Evolutionary conservation across 352 stramenopile genomes (phyloP).

Genomic region (Phytophthora uliginosa): DNA sequence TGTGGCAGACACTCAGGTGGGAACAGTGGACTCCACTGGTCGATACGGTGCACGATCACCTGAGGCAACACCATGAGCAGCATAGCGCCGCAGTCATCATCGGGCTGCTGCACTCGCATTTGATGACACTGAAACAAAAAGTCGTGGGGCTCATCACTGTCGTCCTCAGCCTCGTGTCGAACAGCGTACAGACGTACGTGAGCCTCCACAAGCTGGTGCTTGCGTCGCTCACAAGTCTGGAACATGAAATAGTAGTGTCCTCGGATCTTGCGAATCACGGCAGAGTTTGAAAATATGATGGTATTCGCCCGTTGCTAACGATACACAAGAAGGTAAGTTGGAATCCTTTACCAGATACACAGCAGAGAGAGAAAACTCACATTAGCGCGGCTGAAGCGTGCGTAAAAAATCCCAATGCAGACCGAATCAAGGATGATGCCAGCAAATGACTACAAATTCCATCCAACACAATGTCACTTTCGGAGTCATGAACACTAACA

Average conservation of each 20-base stretch:
- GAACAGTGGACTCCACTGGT: conserved; percentile 88
- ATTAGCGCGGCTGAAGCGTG: conserved; percentile 82
- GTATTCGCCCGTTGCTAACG: conserved; percentile 83
- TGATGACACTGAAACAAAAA: conserved; percentile 84
- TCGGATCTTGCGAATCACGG: conserved; percentile 91
- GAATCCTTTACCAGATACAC: neutral
- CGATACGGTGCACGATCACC: conserved; percentile 87
- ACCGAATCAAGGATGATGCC: conserved; percentile 91
- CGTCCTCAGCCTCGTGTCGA: conserved; percentile 66
- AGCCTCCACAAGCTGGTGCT: conserved; percentile 90
- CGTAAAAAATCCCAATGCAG: conserved; percentile 91
- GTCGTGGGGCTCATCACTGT: conserved; percentile 51
- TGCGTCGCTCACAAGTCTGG: conserved; percentile 90
- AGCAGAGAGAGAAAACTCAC: conserved; percentile 39
- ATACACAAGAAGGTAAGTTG: conserved; percentile 3
- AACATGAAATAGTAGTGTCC: conserved; percentile 94
- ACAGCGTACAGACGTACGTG: conserved; percentile 90
- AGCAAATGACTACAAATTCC: conserved; percentile 69
- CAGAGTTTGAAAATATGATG: conserved; percentile 89
- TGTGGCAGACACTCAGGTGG: conserved; percentile 77
- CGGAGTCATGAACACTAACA: neutral
- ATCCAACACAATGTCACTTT: neutral
- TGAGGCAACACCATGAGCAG: conserved; percentile 87
- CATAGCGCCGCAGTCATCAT: conserved; percentile 85
- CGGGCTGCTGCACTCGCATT: conserved; percentile 91